phyloP scores from a whole-genome alignment of 176 grass and related monocot genomes.

The Hordeum vulgare region MorexV3_pseudomolecules_assembly NC_058520.1:546792150-546792649 shows the following conservation, averaged over 20 bases:
- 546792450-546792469: not conserved
- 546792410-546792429: no score
- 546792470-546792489: no score
- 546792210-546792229: not conserved
- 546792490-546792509: not conserved
- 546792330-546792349: not conserved
- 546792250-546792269: not conserved
- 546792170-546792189: not conserved
- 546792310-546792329: not conserved
- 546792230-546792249: not conserved
- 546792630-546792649: slow-evolving; percentile 59
- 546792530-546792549: slow-evolving; percentile 90
- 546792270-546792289: not conserved
- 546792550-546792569: slow-evolving; percentile 88
- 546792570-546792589: slow-evolving; percentile 84
- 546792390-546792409: no score
- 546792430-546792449: not conserved
- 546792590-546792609: slow-evolving; percentile 57
- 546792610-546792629: slow-evolving; percentile 55
- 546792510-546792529: slow-evolving; percentile 27
- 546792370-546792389: not conserved
- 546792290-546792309: not conserved
- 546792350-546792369: not conserved
- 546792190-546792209: not conserved
- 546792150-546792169: not conserved